These are phyloP conservation scores for Mucor sp. DNA, from an alignment of 371 early-diverging fungal genomes.

Conservation along the genomic window DNA sequence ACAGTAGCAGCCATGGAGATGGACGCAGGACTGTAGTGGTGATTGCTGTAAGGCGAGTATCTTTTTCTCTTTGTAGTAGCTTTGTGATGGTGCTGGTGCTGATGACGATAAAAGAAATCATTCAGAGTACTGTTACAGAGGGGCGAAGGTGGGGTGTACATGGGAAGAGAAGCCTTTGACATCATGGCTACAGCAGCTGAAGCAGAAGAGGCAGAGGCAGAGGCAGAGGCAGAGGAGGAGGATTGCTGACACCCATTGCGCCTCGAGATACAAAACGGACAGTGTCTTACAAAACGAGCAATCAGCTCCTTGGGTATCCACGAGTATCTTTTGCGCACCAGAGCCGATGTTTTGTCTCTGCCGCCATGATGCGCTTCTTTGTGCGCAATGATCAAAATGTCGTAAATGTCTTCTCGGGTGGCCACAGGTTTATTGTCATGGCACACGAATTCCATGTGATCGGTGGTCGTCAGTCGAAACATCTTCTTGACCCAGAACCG, in stretches of 20 bases:
- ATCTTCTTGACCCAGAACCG: conserved; percentile 71
- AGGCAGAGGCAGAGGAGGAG: too few species aligned
- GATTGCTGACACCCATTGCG: conserved; percentile 35
- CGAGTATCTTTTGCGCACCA: conserved; percentile 56
- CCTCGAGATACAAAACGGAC: conserved; percentile 56
- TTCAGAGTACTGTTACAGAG: neutral
- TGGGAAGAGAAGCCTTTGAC: neutral
- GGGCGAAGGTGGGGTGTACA: neutral
- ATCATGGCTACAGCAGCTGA: neutral
- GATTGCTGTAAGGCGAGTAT: neutral
- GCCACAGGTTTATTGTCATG: conserved; percentile 64
- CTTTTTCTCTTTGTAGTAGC: neutral
- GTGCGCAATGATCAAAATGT: conserved; percentile 57
- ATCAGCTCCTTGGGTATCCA: conserved; percentile 67
- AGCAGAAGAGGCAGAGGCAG: neutral
- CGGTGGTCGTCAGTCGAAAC: conserved; percentile 47
- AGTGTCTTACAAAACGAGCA: conserved; percentile 60
- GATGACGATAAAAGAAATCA: neutral
- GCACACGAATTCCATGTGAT: conserved; percentile 46
- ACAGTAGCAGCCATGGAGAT: conserved; percentile 23
- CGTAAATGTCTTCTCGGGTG: conserved; percentile 60
- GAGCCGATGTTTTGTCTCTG: conserved; percentile 65
- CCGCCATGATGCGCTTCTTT: conserved; percentile 66
- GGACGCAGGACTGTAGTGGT: neutral
- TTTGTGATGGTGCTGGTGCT: neutral